Percentiles rank a stretch among this genome's conserved stretches.
phyloP scores from a whole-genome alignment of 2,329 filamentous ascomycete genomes.

The Curvularia lunata region DNA sequence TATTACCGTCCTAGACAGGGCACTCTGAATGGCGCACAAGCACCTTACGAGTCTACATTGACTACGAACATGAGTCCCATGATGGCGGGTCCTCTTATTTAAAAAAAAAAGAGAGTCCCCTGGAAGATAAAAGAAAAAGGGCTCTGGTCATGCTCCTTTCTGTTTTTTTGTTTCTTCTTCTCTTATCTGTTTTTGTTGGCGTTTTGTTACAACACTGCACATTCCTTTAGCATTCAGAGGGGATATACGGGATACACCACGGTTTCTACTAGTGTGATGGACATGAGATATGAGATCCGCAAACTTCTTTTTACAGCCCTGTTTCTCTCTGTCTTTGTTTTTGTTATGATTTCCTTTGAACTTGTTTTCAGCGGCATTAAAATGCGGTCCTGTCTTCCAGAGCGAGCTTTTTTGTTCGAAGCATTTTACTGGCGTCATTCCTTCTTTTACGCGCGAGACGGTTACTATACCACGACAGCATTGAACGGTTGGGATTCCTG shows the following conservation, averaged over 20 bases:
- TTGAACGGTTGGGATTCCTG: conserved; percentile 10
- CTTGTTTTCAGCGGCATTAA: conserved; percentile 37
- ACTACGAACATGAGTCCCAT: conserved; percentile 40
- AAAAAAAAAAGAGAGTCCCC: background rate
- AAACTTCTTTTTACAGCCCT: background rate
- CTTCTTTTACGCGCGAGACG: conserved; percentile 10
- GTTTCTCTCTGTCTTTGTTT: background rate
- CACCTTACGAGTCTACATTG: conserved; percentile 38
- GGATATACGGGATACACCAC: background rate
- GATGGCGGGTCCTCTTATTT: conserved; percentile 44
- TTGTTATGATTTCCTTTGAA: conserved; percentile 4
- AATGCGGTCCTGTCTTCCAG: conserved; percentile 16
- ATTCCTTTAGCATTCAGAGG: conserved; percentile 15
- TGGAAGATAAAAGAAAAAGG: background rate
- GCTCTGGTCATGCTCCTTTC: background rate
- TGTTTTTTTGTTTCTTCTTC: background rate
- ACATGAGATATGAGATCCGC: background rate
- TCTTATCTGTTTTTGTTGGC: conserved; percentile 1
- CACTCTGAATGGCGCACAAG: conserved; percentile 24
- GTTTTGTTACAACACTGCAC: conserved; percentile 1
- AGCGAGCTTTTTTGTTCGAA: conserved; percentile 10
- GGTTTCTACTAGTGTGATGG: background rate
- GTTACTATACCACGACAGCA: conserved; percentile 26
- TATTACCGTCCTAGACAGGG: conserved; percentile 41
- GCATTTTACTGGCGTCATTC: conserved; percentile 30